Evolutionary conservation across 2,329 filamentous ascomycete species (phyloP).

Genomic region (Sporothrix luriei): DNA sequence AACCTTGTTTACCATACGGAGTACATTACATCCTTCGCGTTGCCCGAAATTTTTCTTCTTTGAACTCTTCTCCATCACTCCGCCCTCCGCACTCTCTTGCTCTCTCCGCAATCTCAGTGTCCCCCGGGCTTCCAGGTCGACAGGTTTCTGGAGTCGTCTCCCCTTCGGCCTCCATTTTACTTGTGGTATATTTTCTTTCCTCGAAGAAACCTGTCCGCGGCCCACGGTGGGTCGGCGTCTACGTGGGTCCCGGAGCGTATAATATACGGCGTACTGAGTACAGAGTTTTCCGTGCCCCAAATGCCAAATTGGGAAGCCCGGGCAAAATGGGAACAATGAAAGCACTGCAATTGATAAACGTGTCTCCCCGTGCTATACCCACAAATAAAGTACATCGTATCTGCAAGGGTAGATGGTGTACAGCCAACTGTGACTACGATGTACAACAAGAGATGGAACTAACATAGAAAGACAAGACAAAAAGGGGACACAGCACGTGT

Average conservation of each 20-base stretch:
- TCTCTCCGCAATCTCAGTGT: neutral
- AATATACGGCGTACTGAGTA: neutral
- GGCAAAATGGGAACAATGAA: neutral
- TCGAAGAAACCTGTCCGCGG: neutral
- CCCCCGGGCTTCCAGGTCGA: neutral
- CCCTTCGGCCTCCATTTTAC: neutral
- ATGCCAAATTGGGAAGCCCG: neutral
- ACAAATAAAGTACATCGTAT: neutral
- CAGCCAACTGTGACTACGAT: neutral
- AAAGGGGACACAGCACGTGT: neutral
- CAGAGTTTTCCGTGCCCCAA: no score
- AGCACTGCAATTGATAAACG: neutral
- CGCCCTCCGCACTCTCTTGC: neutral
- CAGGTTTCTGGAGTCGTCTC: neutral
- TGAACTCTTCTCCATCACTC: neutral
- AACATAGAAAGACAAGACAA: no score
- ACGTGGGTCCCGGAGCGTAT: neutral
- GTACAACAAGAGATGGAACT: neutral
- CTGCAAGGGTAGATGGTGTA: neutral
- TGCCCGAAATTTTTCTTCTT: no score
- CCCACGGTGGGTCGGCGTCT: neutral
- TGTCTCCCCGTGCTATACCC: neutral
- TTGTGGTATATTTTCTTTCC: neutral
- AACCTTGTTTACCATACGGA: neutral
- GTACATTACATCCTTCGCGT: neutral